Evolutionary conservation across 441 rosid species (phyloP).

Genomic region (Omphalea diandra): DNA sequence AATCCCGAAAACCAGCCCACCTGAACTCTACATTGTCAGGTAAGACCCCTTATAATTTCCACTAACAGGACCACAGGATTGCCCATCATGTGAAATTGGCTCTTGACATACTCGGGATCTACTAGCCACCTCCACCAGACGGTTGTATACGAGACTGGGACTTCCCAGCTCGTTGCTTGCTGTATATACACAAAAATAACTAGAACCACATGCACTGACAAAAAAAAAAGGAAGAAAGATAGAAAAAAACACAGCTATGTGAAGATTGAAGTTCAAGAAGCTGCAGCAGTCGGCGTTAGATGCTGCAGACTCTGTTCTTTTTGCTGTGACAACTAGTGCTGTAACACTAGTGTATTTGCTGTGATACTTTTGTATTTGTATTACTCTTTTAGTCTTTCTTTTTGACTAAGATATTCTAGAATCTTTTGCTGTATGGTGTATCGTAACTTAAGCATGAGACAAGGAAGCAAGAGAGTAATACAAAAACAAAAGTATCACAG

Average conservation of each 20-base stretch:
- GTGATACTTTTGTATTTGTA: too few relatives aligned
- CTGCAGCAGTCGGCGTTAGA: too few relatives aligned
- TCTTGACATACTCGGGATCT: conserved; percentile 66
- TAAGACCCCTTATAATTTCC: conserved; percentile 83
- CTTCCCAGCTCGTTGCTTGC: conserved; percentile 85
- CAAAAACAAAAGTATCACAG: too few relatives aligned
- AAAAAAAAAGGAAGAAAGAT: conserved; percentile 10
- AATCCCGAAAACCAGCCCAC: conserved; percentile 86
- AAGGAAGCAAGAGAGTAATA: too few relatives aligned
- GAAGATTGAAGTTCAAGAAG: background rate
- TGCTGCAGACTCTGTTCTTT: too few relatives aligned
- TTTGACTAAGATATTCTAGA: too few relatives aligned
- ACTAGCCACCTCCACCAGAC: conserved; percentile 54
- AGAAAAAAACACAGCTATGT: background rate
- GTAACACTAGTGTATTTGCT: too few relatives aligned
- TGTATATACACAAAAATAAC: conserved; percentile 81
- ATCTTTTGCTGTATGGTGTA: too few relatives aligned
- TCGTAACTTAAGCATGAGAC: too few relatives aligned
- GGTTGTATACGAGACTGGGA: conserved; percentile 58
- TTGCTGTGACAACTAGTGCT: too few relatives aligned
- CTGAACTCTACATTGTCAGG: conserved; percentile 90
- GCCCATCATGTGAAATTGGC: conserved; percentile 67
- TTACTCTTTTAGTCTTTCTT: too few relatives aligned
- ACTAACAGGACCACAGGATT: conserved; percentile 80
- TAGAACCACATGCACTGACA: conserved; percentile 70